Base-by-base conservation (phyloP, 2,329 filamentous ascomycete species). In the Aspergillus ustus region DNA sequence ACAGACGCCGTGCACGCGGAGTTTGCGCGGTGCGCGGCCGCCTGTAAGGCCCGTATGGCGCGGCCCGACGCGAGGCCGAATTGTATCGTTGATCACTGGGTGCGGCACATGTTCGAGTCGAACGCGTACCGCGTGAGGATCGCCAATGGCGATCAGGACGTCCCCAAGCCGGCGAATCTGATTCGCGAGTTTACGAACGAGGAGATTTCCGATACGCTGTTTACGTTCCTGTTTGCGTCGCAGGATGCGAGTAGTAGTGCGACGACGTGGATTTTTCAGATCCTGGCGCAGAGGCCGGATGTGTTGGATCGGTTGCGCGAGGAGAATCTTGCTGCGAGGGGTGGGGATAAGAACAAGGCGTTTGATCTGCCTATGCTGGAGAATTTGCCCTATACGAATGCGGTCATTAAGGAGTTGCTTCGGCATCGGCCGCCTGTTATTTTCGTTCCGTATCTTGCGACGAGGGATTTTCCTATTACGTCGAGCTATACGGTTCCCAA, bases 71-170 rank as follows among this genome's bases (percentile, higher is more conserved):
- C 90, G 62, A 86, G 90, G 56, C 82, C 92, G 44, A 89, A 88
- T 65, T 96, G 92, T 76, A 96, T 96, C 76, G 90, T 96, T 83
- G 93, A 97, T 75, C 89, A 87, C 64, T 97, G 93, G 93, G 82
- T 96, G 64, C 84, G 89, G 78, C 84, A 88, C 67, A 96, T 96
- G 87, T 83, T 95, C 67, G 87, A 92, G 57, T 94, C 91, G 1
- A 85, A 91, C 72, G 84, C 80, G 64, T 96, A 92, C 84, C 86
- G 87, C 59, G 85, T 92, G 75, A 87, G 87, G 52, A 80, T 91
- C 67, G 90, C 86, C 48, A 86, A 85, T 68, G 91, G 91, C 59
- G 82, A 87, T 63, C 9, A 25, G 2, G 7, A 8, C n/a, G 31
- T 11, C 17, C 4, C 2, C 15, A 61, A 61, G 60, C 83, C 83